These are phyloP conservation scores for Alternaria sp. DNA, from an alignment of 2,329 filamentous ascomycete species.

Conservation along the genomic window DNA sequence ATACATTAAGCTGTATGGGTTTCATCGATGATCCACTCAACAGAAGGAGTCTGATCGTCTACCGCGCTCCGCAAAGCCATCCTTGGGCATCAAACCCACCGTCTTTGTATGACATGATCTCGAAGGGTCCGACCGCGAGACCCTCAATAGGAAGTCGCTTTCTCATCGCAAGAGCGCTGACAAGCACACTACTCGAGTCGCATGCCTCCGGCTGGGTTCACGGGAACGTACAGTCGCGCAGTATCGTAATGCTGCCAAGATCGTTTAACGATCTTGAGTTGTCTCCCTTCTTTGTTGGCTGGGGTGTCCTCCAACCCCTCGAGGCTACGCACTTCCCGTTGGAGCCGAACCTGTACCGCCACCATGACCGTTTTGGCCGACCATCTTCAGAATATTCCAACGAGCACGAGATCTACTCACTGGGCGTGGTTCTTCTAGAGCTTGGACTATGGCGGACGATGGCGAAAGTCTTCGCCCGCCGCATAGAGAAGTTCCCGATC, in stretches of 20 bases:
- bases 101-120: conserved; percentile 14
- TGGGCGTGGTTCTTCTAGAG: conserved; percentile 62
- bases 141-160: conserved; percentile 13
- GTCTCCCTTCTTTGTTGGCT: conserved; percentile 19
- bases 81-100: conserved; percentile 18
- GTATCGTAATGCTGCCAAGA: conserved; percentile 15
- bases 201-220: conserved; percentile 20
- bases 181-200: conserved; percentile 13
- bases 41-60: conserved; percentile 14
- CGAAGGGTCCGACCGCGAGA: conserved; percentile 7
- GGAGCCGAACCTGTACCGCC: conserved; percentile 56
- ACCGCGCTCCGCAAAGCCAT: conserved; percentile 15
- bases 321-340: conserved; percentile 5
- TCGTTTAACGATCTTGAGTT: conserved; percentile 12
- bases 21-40: conserved; percentile 22
- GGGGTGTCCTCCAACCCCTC: conserved; percentile 14
- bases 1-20: conserved; percentile 18
- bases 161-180: conserved; percentile 9
- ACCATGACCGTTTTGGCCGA: conserved; percentile 56
- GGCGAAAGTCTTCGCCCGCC: conserved; percentile 15
- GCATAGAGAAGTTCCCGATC: conserved; percentile 12
- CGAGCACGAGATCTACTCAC: conserved; percentile 63
- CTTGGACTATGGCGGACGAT: conserved; percentile 55
- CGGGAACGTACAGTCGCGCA: conserved; percentile 18
- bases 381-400: conserved; percentile 52